A percentile compares a stretch with the other conserved stretches of the same genome.
Conservation (phyloP, 1,139 yeast species). For the Kurtzmaniella quercitrusa region DNA sequence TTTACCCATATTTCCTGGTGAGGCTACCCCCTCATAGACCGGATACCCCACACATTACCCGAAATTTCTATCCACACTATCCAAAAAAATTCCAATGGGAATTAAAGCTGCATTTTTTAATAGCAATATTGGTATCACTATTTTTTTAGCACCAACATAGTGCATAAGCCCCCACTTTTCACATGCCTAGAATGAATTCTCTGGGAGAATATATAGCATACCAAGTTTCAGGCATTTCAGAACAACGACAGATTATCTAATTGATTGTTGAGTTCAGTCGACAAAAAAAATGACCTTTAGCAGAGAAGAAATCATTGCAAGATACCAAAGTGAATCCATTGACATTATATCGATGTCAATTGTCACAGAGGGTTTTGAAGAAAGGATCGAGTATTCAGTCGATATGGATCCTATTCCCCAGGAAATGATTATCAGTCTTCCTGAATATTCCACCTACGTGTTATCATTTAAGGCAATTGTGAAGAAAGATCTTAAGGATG, state of each 20-base stretch:
- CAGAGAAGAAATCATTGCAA: slow-evolving; percentile 14
- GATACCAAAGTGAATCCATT: slow-evolving; percentile 22
- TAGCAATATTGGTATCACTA: background rate
- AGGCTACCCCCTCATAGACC: no score
- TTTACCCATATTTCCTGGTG: no score
- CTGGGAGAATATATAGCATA: background rate
- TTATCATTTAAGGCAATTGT: slow-evolving; percentile 27
- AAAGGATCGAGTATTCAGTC: slow-evolving; percentile 18
- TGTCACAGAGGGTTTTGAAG: slow-evolving; percentile 25
- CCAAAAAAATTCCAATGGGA: no score
- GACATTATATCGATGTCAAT: slow-evolving; percentile 24
- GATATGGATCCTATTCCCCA: slow-evolving; percentile 28
- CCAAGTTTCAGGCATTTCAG: no score
- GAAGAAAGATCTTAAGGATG: slow-evolving; percentile 19
- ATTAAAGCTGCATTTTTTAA: no score
- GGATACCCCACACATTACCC: no score
- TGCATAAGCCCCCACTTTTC: background rate
- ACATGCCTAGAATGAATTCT: background rate
- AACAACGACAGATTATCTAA: no score
- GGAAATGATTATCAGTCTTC: slow-evolving; percentile 24
- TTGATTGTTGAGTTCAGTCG: no score
- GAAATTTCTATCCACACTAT: no score
- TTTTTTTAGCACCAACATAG: background rate
- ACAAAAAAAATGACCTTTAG: slow-evolving; percentile 7
- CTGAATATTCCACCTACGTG: slow-evolving; percentile 29